Percentiles rank a stretch among this genome's conserved stretches.
phyloP scores from a whole-genome alignment of 2,329 filamentous ascomycete genomes.

The Neonectria hederae region DNA sequence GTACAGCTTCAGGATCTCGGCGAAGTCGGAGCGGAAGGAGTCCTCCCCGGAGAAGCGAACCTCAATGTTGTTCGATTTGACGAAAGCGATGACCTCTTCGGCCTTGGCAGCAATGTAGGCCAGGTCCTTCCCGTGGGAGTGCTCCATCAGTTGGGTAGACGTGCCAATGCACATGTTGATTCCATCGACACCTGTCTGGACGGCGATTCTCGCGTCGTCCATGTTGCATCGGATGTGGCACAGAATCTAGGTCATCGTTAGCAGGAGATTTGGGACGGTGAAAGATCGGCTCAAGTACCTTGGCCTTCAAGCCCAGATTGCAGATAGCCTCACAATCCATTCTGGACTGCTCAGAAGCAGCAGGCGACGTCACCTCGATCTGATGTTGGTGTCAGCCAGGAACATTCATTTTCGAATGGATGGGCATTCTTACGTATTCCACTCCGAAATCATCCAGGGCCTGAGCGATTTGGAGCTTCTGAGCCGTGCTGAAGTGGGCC shows the following conservation, averaged over 20 bases:
- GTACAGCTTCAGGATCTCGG: constrained; percentile 82
- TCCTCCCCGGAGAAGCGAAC: constrained; percentile 74
- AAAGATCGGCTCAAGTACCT: constrained; percentile 55
- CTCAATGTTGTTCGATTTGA: constrained; percentile 38
- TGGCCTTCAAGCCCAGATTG: constrained; percentile 86
- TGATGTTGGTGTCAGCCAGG: constrained; percentile 21
- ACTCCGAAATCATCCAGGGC: background rate
- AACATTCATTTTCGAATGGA: constrained; percentile 34
- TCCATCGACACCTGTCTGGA: constrained; percentile 75
- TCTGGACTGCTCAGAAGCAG: constrained; percentile 85
- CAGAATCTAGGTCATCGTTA: constrained; percentile 16
- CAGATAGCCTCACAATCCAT: constrained; percentile 90
- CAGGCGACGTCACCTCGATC: constrained; percentile 83
- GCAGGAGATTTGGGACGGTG: constrained; percentile 51
- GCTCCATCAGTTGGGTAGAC: constrained; percentile 82
- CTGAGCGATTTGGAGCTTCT: constrained; percentile 32
- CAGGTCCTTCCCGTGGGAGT: constrained; percentile 92
- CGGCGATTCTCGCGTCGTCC: constrained; percentile 74
- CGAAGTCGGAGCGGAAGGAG: constrained; percentile 83
- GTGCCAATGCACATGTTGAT: constrained; percentile 84
- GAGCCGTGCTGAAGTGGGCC: constrained; percentile 77
- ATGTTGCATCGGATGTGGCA: constrained; percentile 46
- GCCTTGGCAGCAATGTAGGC: constrained; percentile 77
- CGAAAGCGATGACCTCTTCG: constrained; percentile 46
- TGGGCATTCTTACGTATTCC: background rate